Conservation (phyloP, 176 grass and related monocot species). For the Oryza australiensis region DNA sequence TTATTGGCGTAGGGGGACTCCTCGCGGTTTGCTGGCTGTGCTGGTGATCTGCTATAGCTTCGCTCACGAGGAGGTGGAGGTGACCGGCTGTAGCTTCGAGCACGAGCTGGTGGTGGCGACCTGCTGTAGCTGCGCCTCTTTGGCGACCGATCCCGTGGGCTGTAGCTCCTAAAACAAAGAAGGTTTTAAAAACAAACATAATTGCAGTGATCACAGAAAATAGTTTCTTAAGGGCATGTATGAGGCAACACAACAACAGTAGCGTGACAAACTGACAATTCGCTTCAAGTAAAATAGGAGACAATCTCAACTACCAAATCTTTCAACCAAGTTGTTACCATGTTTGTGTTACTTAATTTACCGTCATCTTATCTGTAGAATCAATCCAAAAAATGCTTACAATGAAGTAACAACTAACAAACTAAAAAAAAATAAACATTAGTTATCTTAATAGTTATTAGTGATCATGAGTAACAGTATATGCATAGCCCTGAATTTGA, state of each 20-base stretch:
- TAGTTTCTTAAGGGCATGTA: constrained; percentile 4
- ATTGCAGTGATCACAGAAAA: background rate
- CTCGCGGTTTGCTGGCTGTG: constrained; percentile 43
- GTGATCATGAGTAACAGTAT: background rate
- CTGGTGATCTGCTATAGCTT: constrained; percentile 58
- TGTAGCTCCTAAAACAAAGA: constrained; percentile 68
- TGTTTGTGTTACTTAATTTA: background rate
- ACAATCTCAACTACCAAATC: background rate
- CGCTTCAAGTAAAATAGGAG: background rate
- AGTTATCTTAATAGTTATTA: background rate
- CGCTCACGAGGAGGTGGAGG: constrained; percentile 36
- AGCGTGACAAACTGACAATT: background rate
- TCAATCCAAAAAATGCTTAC: background rate
- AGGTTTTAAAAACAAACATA: constrained; percentile 22
- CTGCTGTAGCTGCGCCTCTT: constrained; percentile 62
- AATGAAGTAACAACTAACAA: background rate
- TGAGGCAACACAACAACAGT: background rate
- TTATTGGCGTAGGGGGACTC: constrained; percentile 79
- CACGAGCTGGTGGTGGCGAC: constrained; percentile 35
- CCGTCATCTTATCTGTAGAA: background rate
- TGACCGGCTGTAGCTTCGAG: constrained; percentile 61
- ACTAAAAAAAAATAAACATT: background rate
- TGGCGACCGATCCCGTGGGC: constrained; percentile 80
- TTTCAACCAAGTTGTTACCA: background rate
- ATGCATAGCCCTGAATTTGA: background rate